Base-by-base conservation (phyloP, 306 rosid species). In the Cyamopsis tetragonoloba region DNA sequence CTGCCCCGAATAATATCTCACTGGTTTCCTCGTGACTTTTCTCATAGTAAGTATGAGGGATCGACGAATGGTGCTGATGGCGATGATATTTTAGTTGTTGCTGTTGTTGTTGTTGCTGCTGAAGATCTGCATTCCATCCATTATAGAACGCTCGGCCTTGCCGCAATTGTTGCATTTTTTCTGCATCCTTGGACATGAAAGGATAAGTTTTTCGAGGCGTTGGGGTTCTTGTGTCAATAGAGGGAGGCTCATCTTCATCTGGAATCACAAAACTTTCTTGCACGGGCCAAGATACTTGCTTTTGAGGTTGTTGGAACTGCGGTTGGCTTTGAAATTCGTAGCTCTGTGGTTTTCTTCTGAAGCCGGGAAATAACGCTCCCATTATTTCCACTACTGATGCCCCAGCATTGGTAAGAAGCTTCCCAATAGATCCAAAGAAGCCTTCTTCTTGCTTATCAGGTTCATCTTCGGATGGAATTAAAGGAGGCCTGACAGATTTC, bases 261-360 rank as follows among this genome's bases (percentile, higher is more conserved):
- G 97, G 89, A 61, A 91, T 83, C 65, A 83, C 86, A 62, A 80
- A 88, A 70, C 96, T 91, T 56, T 91, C 97, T 78, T 91, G 97
- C 72, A 82, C 80, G 6, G 91, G 97, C 96, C 96, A 91, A 71
- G 76, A 14, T 56, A 79, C 58, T 47, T 78, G 84, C 66, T 77
- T 83, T 61, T 78, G 84, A 15, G 79, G 81, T 62, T 66, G 83
- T 51, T 55, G 81, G 65, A 66, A 72, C 50, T 61, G 43, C 0
- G 73, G 84, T 18, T 62, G 89, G 65, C 64, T 78, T 66, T 71
- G 91, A 60, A 79, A 72, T 32, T 81, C 77, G 11, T 83, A 71
- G 81, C 17, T 66, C 53, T 42, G 27, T 3, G 87, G 78, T 24
- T 74, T 81, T 67, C 49, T 86, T 44, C 82, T 88, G 27, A 87